Base-by-base conservation (phyloP, 2,329 filamentous ascomycete species). In the Fusarium pininemorale region DNA sequence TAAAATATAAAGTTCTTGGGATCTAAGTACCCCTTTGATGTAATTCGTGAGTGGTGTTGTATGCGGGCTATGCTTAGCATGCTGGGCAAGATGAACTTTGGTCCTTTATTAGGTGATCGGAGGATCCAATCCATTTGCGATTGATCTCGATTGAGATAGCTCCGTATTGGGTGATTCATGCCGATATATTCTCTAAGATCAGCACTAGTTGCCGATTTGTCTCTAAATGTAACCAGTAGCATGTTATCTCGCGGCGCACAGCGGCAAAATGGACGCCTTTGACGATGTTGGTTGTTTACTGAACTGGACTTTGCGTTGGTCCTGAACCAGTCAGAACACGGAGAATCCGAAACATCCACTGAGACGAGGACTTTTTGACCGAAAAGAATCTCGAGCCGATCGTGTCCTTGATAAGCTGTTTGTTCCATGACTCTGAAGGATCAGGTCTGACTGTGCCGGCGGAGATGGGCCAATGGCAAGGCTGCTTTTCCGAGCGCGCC, bases 401-500 rank as follows among this genome's bases (percentile, higher is more conserved):
- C 9, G 1, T 53, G 9, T 9, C 5, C 3, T 53, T 26, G n/a
- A 37, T 37, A 24, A 28, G 11, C 14, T 15, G 7, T 28, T 15
- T 9, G 4, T 20, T 28, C 10, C 3, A 13, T 26, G 7, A 13
- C 3, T 38, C 51, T n/a, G 5, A 5, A 28, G 35, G 24, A 8
- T 13, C 32, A 5, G 5, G 14, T 16, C 20, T 41, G 63, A 61
- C 63, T 68, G 12, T 18, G 12, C 6, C 15, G 37, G 41, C 3
- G 30, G 15, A 10, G 5, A n/a, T 14, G 10, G 7, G 1, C 65
- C 65, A 68, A 68, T 68, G 3, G 37, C 3, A 5, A 38, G 5
- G 18, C 42, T 48, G 15, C 6, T 3, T 68, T 68, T 68, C 65
- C 65, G 65, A 68, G 15, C 35, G 3, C 12, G 3, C 65, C 54